phyloP scores from a whole-genome alignment of 257 asterid genomes.

The Galeopsis tetrahit region DNA sequence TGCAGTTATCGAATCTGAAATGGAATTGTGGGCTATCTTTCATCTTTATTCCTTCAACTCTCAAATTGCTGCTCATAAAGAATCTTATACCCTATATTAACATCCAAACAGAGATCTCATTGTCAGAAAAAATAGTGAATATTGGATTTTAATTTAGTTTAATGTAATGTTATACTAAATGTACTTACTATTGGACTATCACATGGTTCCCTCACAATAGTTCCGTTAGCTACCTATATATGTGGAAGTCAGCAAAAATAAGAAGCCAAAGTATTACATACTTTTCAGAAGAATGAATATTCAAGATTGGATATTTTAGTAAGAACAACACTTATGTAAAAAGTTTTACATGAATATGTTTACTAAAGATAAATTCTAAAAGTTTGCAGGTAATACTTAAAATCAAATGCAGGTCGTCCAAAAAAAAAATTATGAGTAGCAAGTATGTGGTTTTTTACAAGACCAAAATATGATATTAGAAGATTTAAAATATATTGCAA shows the following conservation, averaged over 20 bases:
- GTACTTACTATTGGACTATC: constrained; percentile 72
- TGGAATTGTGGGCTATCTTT: constrained; percentile 67
- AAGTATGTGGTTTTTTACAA: no score
- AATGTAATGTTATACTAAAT: neutral
- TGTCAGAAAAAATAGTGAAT: neutral
- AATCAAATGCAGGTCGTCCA: no score
- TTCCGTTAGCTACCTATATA: constrained; percentile 50
- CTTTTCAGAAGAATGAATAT: neutral
- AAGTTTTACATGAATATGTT: no score
- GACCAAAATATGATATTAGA: no score
- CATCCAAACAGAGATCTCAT: neutral
- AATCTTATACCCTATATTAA: constrained; percentile 61
- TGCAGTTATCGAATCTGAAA: constrained; percentile 64
- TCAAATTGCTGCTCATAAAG: constrained; percentile 67
- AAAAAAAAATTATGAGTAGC: no score
- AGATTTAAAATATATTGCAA: no score
- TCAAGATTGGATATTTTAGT: constrained; percentile 2
- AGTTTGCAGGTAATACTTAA: no score
- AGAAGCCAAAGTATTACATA: neutral
- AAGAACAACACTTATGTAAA: no score
- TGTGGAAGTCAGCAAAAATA: constrained; percentile 22
- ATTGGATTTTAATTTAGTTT: neutral
- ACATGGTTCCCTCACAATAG: constrained; percentile 51
- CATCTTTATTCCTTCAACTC: constrained; percentile 53
- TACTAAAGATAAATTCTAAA: no score